Percentiles rank a stretch among this genome's conserved stretches.
Conservation (phyloP, 2,329 filamentous ascomycete genomes). For the Diplocarpon rosae region DNA sequence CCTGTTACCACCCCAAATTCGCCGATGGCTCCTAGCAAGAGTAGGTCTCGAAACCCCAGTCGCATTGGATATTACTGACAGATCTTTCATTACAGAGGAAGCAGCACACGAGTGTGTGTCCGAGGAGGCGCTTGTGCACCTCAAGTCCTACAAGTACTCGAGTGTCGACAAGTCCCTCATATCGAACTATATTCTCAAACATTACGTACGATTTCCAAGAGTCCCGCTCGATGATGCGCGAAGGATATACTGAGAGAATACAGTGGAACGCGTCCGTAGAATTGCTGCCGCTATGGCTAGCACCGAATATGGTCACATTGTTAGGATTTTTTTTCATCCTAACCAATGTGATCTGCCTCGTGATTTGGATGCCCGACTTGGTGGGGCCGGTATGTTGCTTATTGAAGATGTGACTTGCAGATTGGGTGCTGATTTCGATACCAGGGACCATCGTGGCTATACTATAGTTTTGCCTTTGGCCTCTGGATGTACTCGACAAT, state of each 20-base stretch:
- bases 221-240: neutral
- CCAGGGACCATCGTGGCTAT: slow-evolving; percentile 84
- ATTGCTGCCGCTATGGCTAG: slow-evolving; percentile 86
- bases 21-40: slow-evolving; percentile 32
- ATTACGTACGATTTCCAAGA: slow-evolving; percentile 61
- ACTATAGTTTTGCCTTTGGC: slow-evolving; percentile 90
- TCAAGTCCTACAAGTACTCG: slow-evolving; percentile 95
- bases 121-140: slow-evolving; percentile 79
- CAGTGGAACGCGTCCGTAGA: slow-evolving; percentile 97
- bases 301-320: slow-evolving; percentile 94
- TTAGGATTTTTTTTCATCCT: slow-evolving; percentile 92
- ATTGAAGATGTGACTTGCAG: neutral
- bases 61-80: neutral
- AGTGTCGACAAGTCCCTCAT: slow-evolving; percentile 92
- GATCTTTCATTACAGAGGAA: slow-evolving; percentile 29
- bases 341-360: slow-evolving; percentile 62
- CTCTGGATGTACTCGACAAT: slow-evolving; percentile 99
- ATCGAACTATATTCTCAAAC: slow-evolving; percentile 85
- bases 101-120: slow-evolving; percentile 66
- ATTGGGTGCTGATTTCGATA: slow-evolving; percentile 9
- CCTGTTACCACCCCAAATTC: slow-evolving; percentile 24
- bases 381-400: slow-evolving; percentile 63
- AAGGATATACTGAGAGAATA: slow-evolving; percentile 17
- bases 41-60: slow-evolving; percentile 16
- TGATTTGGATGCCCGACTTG: slow-evolving; percentile 78